Conservation (phyloP, 352 stramenopile species). For the Phytophthora litchii region DNA sequence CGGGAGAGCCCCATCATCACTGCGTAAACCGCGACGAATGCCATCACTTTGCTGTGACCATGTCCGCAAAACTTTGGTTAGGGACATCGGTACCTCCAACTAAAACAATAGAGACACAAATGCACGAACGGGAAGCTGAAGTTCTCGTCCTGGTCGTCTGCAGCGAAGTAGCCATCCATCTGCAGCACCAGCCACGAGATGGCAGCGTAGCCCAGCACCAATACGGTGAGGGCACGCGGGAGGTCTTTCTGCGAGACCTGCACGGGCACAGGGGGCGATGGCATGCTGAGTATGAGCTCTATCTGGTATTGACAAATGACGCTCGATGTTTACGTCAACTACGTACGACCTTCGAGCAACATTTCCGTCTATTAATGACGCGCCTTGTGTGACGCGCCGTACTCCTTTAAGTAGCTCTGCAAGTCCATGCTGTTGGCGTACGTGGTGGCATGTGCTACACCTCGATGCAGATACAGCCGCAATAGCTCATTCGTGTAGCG, state of each 20-base stretch:
- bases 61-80: neutral
- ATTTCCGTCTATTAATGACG: constrained; percentile 24
- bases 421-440: constrained; percentile 86
- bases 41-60: constrained; percentile 48
- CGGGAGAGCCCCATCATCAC: constrained; percentile 54
- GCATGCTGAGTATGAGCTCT: constrained; percentile 6
- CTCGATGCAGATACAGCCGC: constrained; percentile 81
- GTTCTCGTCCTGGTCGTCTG: constrained; percentile 40
- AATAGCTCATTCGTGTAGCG: constrained; percentile 79
- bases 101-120: constrained; percentile 3
- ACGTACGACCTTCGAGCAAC: constrained; percentile 1
- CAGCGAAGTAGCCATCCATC: constrained; percentile 54
- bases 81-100: neutral
- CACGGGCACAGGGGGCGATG: constrained; percentile 49
- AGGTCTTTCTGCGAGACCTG: constrained; percentile 63
- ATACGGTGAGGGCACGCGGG: constrained; percentile 41
- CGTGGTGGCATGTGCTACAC: constrained; percentile 69
- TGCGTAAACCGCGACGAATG: constrained; percentile 61
- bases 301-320: constrained; percentile 26
- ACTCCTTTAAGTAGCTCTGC: constrained; percentile 47
- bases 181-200: constrained; percentile 53
- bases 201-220: constrained; percentile 38
- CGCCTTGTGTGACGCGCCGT: constrained; percentile 17
- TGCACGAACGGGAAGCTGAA: constrained; percentile 63
- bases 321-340: constrained; percentile 4